These are phyloP conservation scores for Debaryomyces nepalensis DNA, from an alignment of 1,139 yeast genomes.

Conservation along the genomic window DNA sequence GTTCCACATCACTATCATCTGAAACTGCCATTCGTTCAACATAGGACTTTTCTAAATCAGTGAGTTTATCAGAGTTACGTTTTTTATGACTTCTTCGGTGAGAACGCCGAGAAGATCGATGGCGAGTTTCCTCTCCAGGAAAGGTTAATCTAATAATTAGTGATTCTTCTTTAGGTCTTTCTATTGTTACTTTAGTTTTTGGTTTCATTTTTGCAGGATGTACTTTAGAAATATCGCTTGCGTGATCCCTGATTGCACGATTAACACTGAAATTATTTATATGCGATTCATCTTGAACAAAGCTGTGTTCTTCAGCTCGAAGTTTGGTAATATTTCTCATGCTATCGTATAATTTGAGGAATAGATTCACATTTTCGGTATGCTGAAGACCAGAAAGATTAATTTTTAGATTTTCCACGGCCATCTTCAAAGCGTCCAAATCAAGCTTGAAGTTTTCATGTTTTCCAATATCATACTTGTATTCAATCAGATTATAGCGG, in stretches of 20 bases:
- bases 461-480: background rate
- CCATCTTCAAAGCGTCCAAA: conserved; percentile 6
- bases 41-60: conserved; percentile 16
- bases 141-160: background rate
- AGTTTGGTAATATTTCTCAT: conserved; percentile 15
- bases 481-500: conserved; percentile 13
- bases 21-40: conserved; percentile 36
- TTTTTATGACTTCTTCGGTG: too few species aligned
- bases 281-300: background rate
- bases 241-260: too few species aligned
- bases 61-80: conserved; percentile 3
- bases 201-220: background rate
- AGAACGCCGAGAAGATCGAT: too few species aligned
- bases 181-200: background rate
- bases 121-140: too few species aligned
- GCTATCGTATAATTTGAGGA: conserved; percentile 20
- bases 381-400: conserved; percentile 20
- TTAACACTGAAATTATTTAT: background rate
- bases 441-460: conserved; percentile 4
- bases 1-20: conserved; percentile 38
- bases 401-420: conserved; percentile 16
- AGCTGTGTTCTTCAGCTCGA: background rate
- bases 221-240: too few species aligned
- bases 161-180: background rate
- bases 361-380: conserved; percentile 17